Conservation (phyloP, 345 rosid genomes). For the Gossypium longicalyx region DNA sequence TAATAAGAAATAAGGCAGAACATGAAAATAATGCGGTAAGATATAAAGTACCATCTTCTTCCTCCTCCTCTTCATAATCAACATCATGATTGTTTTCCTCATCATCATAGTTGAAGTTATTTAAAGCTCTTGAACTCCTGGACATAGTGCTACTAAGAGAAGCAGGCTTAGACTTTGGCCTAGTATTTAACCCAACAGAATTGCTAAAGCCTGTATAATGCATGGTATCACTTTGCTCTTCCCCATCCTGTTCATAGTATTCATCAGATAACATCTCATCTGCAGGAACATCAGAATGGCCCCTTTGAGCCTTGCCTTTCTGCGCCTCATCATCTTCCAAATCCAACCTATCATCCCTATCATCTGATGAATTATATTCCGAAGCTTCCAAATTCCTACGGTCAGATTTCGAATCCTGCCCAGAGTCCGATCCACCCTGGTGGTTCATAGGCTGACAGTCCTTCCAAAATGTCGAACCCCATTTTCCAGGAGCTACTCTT, state of each 20-base stretch:
- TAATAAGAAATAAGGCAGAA: constrained; percentile 15
- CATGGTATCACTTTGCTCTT: constrained; percentile 75
- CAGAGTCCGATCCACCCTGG: constrained; percentile 60
- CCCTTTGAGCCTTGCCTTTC: constrained; percentile 58
- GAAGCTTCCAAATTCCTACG: constrained; percentile 47
- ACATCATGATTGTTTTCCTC: constrained; percentile 38
- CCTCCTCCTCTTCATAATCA: constrained; percentile 75
- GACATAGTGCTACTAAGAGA: constrained; percentile 34
- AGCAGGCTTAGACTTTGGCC: constrained; percentile 45
- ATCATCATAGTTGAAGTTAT: constrained; percentile 32
- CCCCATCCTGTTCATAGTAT: constrained; percentile 99
- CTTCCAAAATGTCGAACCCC: constrained; percentile 98
- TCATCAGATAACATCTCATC: constrained; percentile 99
- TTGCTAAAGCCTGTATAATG: constrained; percentile 51
- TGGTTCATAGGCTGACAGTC: constrained; percentile 86
- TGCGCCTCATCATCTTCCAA: constrained; percentile 69
- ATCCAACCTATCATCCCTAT: constrained; percentile 43
- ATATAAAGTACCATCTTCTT: constrained; percentile 64
- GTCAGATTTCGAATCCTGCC: constrained; percentile 62
- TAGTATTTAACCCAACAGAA: constrained; percentile 48
- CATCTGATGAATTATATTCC: constrained; percentile 56
- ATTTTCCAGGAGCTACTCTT: constrained; percentile 66
- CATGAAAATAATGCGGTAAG: neutral
- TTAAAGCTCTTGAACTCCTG: constrained; percentile 52
- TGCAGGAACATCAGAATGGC: constrained; percentile 79